Evolutionary conservation across 1,284 basidiomycete species (phyloP), one percentile per base, ranked within the genome.

Genomic region (Ceratorhiza oryzae-sativae): DNA sequence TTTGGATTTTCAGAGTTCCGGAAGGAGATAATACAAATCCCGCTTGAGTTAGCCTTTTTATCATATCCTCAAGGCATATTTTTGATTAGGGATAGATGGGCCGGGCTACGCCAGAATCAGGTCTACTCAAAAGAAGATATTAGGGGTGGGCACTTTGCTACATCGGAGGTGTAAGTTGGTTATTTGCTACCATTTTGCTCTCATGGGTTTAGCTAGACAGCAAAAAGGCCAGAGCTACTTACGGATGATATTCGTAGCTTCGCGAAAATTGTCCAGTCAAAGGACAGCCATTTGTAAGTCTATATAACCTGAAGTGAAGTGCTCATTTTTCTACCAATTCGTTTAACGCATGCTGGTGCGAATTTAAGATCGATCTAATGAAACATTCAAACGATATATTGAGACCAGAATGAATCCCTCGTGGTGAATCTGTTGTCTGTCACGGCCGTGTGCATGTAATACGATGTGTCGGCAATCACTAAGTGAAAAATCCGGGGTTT

Each of bases 81-180:
- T 9, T n/a, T 12, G 53, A 3, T 20, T 36, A 20, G 55, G 45
- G 20, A 62, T 23, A 75, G 74, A 41, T 71, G 72, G 55, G 70
- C 58, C 27, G 53, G 65, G 25, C 72, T 75, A 49, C 61, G 68
- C 30, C 72, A 76, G 62, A 72, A 72, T 25, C 36, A 75, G 10
- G 49, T 71, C 34, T 74, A 70, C 53, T 45, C 63, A 12, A 76
- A 73, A 34, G 30, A 65, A 32, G 72, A 74, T 45, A 55, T 73
- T 18, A 34, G 34, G 20, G 75, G 75, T n/a, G 75, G 73, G 1
- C 75, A 76, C 39, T 76, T 76, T 71, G 75, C 73, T 30, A 74
- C 75, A 6, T 73, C 72, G 71, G 75, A 75, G 61, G 73, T 56
- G 75, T 74, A 49, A 55, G 71, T 73, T 23, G 15, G 23, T 55